Base-by-base conservation (phyloP, 2,329 filamentous ascomycete genomes). In the Phyllosticta citribraziliensis region DNA sequence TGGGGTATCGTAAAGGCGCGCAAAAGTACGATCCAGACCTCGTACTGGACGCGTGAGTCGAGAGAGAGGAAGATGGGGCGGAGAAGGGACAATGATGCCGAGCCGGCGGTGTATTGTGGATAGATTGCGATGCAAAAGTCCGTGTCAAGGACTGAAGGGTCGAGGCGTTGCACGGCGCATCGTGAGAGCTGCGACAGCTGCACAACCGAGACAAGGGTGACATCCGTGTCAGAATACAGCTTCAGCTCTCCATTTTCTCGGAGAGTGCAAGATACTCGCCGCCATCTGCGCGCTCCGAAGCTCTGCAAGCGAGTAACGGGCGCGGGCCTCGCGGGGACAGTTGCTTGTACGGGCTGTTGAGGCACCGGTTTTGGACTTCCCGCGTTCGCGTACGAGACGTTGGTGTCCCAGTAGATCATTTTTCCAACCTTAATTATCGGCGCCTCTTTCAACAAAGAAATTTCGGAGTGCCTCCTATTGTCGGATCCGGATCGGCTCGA, bases 61-160 rank as follows among this genome's bases (percentile, higher is more conserved):
- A 97, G 76, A 3, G 90, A 88, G 35, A 99, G 79, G 70, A 96
- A 97, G 40, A 97, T 86, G 0, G 94, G 93, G n/a, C 89, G 85
- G 63, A 91, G 86, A 27, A 93, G 83, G 6, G 88, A 88, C 61
- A 93, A 79, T 19, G 88, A 83, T 2, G 84, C 88, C 1, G 89
- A 83, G 20, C 84, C 85, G 10, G 88, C 82, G 0, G 90, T 86
- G 74, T 99, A 97, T 64, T 93, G 92, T 17, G 94, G 93, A 70
- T 97, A 97, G 55, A 99, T 93, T 58, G 90, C 92, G 65, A 99
- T 89, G 76, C 92, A 97, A 70, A 89, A 94, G 63, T 97, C 91
- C 72, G 94, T 89, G 65, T 96, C 91, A 52, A 99, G 76, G 9
- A 99, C 93, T 5, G 92, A 96, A 58, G 86, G 85, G 73, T 97